These are phyloP conservation scores for Porogramme epimiltina DNA, from an alignment of 1,284 basidiomycete genomes.

Conservation along the genomic window DNA sequence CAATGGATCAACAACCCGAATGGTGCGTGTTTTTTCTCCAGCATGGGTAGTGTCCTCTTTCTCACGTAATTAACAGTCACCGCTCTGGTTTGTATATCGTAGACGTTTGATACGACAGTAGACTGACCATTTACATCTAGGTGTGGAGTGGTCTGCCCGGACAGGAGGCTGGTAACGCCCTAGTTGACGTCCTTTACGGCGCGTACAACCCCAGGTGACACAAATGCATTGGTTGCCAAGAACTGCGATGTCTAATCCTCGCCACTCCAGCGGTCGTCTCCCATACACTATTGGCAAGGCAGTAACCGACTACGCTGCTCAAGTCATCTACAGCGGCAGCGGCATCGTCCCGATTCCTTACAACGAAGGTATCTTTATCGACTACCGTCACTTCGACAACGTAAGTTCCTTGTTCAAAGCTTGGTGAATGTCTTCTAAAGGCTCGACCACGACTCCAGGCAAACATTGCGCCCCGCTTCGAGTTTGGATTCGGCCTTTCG, in stretches of 20 bases:
- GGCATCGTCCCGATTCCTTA: constrained; percentile 32
- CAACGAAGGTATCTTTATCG: constrained; percentile 58
- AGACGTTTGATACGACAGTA: background rate
- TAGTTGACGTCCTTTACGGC: constrained; percentile 65
- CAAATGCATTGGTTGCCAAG: background rate
- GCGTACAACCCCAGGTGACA: constrained; percentile 63
- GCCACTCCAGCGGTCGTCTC: constrained; percentile 44
- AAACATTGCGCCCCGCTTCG: constrained; percentile 35
- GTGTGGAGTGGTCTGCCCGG: constrained; percentile 67
- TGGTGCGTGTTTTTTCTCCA: constrained; percentile 38
- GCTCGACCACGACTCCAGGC: constrained; percentile 12
- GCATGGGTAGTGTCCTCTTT: constrained; percentile 52
- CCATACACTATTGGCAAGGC: constrained; percentile 45
- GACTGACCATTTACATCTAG: constrained; percentile 32
- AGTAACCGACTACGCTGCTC: constrained; percentile 47
- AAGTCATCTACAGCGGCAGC: constrained; percentile 27
- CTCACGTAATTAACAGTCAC: constrained; percentile 3
- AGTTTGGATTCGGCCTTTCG: constrained; percentile 62
- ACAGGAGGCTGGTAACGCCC: constrained; percentile 69
- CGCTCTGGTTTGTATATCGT: constrained; percentile 24
- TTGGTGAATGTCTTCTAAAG: background rate
- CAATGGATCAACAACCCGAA: constrained; percentile 66
- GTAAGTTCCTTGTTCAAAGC: constrained; percentile 35
- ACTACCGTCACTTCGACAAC: constrained; percentile 77
- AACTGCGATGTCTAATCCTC: constrained; percentile 5